Evolutionary conservation across 2,329 filamentous ascomycete genomes (phyloP).

Genomic region (Alternaria rosae): DNA sequence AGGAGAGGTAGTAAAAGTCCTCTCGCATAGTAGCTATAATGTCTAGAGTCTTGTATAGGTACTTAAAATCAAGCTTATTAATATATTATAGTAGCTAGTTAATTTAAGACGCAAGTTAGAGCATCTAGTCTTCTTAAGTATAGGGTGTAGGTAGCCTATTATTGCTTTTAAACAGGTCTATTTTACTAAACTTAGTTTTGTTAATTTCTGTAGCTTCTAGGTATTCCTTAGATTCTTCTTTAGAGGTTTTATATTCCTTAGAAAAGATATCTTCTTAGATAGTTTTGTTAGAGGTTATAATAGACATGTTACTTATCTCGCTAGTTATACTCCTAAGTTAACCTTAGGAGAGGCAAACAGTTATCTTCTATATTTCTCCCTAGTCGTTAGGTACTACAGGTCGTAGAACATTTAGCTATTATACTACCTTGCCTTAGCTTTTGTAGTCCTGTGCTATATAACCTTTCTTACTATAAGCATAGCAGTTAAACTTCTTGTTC

Average conservation of each 20-base stretch:
- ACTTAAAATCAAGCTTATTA: not conserved
- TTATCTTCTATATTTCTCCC: not conserved
- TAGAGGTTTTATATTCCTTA: not conserved
- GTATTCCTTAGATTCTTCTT: not conserved
- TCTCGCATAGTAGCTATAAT: not conserved
- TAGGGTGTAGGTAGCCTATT: not conserved
- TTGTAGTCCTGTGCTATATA: not conserved
- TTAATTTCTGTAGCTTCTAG: not conserved
- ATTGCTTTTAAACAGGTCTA: not conserved
- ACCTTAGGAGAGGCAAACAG: not conserved
- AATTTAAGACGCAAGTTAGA: not conserved
- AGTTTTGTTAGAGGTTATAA: too few species aligned
- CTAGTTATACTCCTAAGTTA: too few species aligned
- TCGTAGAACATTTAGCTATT: not conserved
- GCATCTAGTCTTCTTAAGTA: not conserved
- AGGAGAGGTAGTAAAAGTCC: not conserved
- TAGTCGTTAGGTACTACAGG: too few species aligned
- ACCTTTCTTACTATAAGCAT: too few species aligned
- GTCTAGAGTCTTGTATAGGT: not conserved
- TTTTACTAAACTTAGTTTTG: not conserved
- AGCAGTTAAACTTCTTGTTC: too few species aligned
- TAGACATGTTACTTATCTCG: too few species aligned
- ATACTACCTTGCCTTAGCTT: not conserved
- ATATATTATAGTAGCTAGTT: too few species aligned
- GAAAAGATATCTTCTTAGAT: not conserved